Evolutionary conservation across 352 stramenopile species (phyloP).

Genomic region (Pythium dissotocum): DNA sequence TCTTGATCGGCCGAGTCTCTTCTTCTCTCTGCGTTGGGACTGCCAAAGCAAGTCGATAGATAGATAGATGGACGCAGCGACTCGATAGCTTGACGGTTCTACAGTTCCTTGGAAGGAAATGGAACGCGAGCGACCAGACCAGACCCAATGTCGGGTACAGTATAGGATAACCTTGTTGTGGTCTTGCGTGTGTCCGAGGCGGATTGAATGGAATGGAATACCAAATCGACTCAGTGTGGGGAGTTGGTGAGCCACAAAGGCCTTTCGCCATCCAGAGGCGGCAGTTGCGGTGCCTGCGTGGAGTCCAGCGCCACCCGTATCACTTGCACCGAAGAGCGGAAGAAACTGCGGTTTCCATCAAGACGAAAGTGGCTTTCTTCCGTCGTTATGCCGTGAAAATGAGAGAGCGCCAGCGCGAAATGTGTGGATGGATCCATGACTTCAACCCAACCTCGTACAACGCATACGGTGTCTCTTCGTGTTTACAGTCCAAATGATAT

Average conservation of each 20-base stretch:
- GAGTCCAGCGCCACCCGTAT: neutral
- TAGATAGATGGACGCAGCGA: neutral
- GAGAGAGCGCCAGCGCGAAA: constrained; percentile 2
- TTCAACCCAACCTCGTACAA: neutral
- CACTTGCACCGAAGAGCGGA: neutral
- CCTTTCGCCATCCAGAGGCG: neutral
- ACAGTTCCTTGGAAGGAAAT: constrained; percentile 4
- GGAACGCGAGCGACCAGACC: neutral
- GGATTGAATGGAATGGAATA: neutral
- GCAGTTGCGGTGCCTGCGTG: constrained; percentile 1
- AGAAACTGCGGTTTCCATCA: constrained; percentile 2
- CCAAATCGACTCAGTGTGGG: neutral
- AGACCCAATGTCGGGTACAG: neutral
- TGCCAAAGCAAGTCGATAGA: neutral
- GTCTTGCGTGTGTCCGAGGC: neutral
- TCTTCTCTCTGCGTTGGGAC: neutral
- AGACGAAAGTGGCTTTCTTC: constrained; percentile 4
- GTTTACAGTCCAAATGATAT: neutral
- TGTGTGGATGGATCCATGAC: constrained; percentile 1
- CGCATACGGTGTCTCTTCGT: neutral
- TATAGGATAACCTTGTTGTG: neutral
- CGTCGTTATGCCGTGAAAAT: constrained; percentile 3
- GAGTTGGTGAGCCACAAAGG: neutral
- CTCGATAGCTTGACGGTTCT: constrained; percentile 1
- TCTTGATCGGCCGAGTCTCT: neutral